Evolutionary conservation across 495 filamentous ascomycete species (phyloP), one percentile per base, ranked within the genome.

Genomic region (Lophiostoma macrostomum): DNA sequence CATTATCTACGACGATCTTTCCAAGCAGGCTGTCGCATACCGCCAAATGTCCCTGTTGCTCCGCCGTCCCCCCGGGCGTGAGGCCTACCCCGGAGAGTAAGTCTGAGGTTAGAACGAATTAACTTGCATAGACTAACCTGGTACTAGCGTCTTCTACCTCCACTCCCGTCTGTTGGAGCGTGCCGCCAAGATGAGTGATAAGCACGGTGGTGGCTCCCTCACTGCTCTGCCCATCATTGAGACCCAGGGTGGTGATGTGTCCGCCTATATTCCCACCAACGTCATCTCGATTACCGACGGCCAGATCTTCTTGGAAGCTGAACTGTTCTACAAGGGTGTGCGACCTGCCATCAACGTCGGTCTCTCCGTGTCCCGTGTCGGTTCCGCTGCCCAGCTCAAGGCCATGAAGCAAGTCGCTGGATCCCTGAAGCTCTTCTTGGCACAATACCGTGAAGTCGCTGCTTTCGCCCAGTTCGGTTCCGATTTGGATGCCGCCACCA

Each of bases 391-490:
- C 69, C 93, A 98, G 81, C 85, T 98, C 76, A 98, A 98, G 87
- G 90, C 93, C 76, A 98, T 98, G 93, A 98, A 97, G 82, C 93
- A 98, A 84, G 93, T 98, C 71, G 93, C 93, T 70, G 93, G 93
- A 82, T 96, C 91, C 64, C 80, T 98, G 67, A 98, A 98, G 82
- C 89, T 98, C 65, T 98, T 97, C 89, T 90, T 98, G 84, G 93
- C 93, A 69, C 93, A 98, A 81, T 98, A 98, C 81, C 93, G 93
- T 91, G 93, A 98, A 78, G 93, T 98, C 58, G 93, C 93, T 71
- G 93, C 93, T 66, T 98, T 98, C 77, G 93, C 93, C 66, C 93
- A 98, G 76, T 98, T 98, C 84, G 93, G 93, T 84, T 98, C 93
- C 70, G 93, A 98, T 84, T 80, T 98, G 55, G 93, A 98, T 80